Evolutionary conservation across 352 stramenopile genomes (phyloP), one percentile per base, ranked within the genome.

Genomic region (Poterioochromonas sp.): DNA sequence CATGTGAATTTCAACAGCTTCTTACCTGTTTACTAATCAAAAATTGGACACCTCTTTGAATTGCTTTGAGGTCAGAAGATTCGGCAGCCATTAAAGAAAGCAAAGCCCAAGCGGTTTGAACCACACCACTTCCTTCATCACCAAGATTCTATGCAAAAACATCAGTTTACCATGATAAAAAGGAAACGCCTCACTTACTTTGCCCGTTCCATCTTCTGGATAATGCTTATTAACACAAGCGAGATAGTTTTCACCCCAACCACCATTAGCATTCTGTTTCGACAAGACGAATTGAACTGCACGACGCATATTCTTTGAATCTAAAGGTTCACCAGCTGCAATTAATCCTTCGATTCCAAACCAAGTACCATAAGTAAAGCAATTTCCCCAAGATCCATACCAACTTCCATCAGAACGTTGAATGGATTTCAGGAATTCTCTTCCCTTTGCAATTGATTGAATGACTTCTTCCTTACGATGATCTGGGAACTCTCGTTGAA

Each of bases 371-470:
- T 94, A 95, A 29, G 86, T 92, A 83, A 95, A 96, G 83, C 91
- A 96, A 65, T 91, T 92, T 35, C 88, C 91, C 91, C 91, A 96
- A 68, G 83, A 91, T 68, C 90, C 90, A 82, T 92, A 92, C 89
- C 89, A 96, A 37, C 82, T 88, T 47, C 91, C 91, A 83, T 95
- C 89, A 0, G 80, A 58, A n/a, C 90, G 85, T 84, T 96, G 91
- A 73, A 94, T 88, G 65, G 81, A 88, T 54, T 90, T 89, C 34
- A 96, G 83, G 79, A 95, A 96, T 3, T 83, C 73, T 47, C 85
- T 81, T 35, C 89, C 91, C 26, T 83, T 82, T 3, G 82, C 69
- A 60, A 93, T 86, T 20, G 87, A 83, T 29, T 73, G 11, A 22
- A 54, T 53, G 44, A 83, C 79, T 47, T 79, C 77, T 18, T 53